Percentiles rank a stretch among this genome's conserved stretches.
phyloP scores from a whole-genome alignment of 2,329 filamentous ascomycete genomes.

The Pseudogymnoascus sp. region DNA sequence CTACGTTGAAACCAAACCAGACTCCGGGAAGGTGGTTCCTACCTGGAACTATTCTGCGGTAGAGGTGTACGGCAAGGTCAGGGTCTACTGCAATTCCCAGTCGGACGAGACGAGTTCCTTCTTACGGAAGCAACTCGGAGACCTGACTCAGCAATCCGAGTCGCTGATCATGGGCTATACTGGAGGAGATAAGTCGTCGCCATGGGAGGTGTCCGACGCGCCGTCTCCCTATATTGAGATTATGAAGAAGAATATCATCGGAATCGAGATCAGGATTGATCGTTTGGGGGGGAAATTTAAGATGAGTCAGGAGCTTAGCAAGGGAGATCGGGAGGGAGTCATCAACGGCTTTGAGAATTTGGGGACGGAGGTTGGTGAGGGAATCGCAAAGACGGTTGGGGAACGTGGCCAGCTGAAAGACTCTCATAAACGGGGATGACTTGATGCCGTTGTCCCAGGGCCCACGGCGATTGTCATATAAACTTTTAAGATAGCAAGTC shows the following conservation, averaged over 20 bases:
- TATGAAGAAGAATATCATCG: slow-evolving; percentile 52
- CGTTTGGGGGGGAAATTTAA: slow-evolving; percentile 57
- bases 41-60: slow-evolving; percentile 66
- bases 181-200: slow-evolving; percentile 29
- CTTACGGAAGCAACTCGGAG: slow-evolving; percentile 45
- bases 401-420: slow-evolving; percentile 20
- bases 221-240: slow-evolving; percentile 50
- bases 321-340: slow-evolving; percentile 50
- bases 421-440: background rate
- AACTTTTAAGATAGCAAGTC: background rate
- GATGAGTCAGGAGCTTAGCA: slow-evolving; percentile 56
- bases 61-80: slow-evolving; percentile 55
- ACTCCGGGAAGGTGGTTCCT: slow-evolving; percentile 59
- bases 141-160: slow-evolving; percentile 47
- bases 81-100: slow-evolving; percentile 45
- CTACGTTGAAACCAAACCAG: slow-evolving; percentile 59
- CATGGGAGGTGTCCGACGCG: slow-evolving; percentile 55
- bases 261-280: slow-evolving; percentile 52
- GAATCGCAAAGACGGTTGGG: slow-evolving; percentile 31
- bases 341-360: slow-evolving; percentile 47
- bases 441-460: background rate
- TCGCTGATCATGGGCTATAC: slow-evolving; percentile 50
- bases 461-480: background rate
- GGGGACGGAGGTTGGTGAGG: slow-evolving; percentile 32
- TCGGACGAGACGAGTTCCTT: slow-evolving; percentile 40